Evolutionary conservation across 305 asterid species (phyloP).

Genomic region (Fraxinus angustifolia): DNA sequence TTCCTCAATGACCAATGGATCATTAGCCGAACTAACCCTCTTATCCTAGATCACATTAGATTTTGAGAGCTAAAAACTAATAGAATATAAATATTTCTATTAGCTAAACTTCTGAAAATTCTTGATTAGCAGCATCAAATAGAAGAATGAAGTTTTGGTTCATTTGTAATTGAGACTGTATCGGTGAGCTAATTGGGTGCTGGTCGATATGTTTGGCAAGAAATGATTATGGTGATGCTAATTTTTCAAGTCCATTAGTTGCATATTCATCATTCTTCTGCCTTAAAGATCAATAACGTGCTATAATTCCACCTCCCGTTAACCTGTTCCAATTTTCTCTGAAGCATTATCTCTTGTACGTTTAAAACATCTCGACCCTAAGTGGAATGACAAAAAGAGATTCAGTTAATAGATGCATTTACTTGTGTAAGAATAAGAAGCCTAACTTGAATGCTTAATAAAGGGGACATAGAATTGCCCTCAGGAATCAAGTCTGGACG

Average conservation of each 20-base stretch:
- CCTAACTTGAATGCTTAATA: conserved; percentile 36
- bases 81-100: no score
- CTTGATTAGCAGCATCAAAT: conserved; percentile 6
- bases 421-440: background rate
- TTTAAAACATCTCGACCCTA: conserved; percentile 71
- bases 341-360: conserved; percentile 63
- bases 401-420: background rate
- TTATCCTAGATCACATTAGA: no score
- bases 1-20: no score
- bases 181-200: conserved; percentile 41
- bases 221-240: conserved; percentile 44
- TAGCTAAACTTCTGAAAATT: no score
- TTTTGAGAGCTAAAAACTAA: no score
- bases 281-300: conserved; percentile 78
- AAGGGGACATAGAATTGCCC: conserved; percentile 46
- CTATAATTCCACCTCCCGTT: conserved; percentile 52
- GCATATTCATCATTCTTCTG: conserved; percentile 32
- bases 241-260: no score
- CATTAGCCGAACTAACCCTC: no score
- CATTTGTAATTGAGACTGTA: conserved; percentile 40
- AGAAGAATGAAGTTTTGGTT: conserved; percentile 34
- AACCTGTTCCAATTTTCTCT: conserved; percentile 52
- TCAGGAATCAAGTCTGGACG: background rate
- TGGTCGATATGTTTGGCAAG: conserved; percentile 40
- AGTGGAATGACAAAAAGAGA: background rate